Conservation (phyloP, 73 alveolate genomes). For the Paramecium sexaurelia region DNA sequence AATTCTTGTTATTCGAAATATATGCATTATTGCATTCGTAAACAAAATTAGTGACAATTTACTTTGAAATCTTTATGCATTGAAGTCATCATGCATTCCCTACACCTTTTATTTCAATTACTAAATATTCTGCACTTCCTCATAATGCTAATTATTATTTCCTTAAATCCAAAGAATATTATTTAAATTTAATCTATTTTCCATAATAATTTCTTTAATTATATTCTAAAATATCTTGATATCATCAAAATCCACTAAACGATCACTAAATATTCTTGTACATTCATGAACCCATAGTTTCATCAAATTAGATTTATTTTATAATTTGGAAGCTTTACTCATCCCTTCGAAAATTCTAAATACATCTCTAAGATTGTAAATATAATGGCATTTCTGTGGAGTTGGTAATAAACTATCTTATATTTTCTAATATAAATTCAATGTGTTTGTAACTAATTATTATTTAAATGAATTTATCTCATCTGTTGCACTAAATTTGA, state of each 20-base stretch:
- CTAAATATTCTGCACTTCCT: slow-evolving; percentile 61
- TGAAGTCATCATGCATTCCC: slow-evolving; percentile 75
- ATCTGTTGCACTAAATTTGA: neutral
- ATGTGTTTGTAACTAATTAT: slow-evolving; percentile 4
- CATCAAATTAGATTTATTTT: slow-evolving; percentile 71
- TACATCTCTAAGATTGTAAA: slow-evolving; percentile 91
- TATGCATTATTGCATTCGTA: slow-evolving; percentile 80
- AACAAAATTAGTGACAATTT: slow-evolving; percentile 78
- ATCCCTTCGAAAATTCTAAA: slow-evolving; percentile 94
- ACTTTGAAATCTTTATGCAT: slow-evolving; percentile 68
- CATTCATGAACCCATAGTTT: slow-evolving; percentile 97
- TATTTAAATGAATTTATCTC: neutral
- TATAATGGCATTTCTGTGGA: slow-evolving; percentile 92
- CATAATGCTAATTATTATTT: slow-evolving; percentile 20
- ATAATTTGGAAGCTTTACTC: slow-evolving; percentile 71
- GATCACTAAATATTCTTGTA: slow-evolving; percentile 89
- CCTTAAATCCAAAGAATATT: slow-evolving; percentile 69
- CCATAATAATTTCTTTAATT: slow-evolving; percentile 76
- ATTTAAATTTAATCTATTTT: slow-evolving; percentile 72
- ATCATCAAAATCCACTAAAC: slow-evolving; percentile 76
- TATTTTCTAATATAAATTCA: slow-evolving; percentile 15
- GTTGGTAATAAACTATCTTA: slow-evolving; percentile 86
- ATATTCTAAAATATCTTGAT: slow-evolving; percentile 77
- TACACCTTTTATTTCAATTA: slow-evolving; percentile 62
- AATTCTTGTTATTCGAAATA: slow-evolving; percentile 78